A percentile compares a stretch with the other conserved stretches of the same genome.
Evolutionary conservation across 805 yeast genomes (phyloP).

Genomic region (Metschnikowia aberdeeniae): DNA sequence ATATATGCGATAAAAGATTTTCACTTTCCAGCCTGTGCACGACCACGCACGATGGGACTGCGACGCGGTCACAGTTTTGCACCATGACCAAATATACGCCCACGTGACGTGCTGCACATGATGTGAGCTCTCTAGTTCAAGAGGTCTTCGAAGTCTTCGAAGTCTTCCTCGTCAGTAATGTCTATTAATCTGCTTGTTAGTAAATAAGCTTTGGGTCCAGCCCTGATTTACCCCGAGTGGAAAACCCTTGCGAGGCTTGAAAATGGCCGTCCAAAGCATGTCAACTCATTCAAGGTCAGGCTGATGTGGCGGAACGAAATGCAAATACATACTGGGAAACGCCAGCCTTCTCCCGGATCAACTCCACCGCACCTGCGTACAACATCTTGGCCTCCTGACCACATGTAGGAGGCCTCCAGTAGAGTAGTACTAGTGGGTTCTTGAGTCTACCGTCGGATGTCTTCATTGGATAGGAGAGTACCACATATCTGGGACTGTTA

Average conservation of each 20-base stretch:
- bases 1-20: slow-evolving; percentile 20
- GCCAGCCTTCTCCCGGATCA: slow-evolving; percentile 73
- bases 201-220: slow-evolving; percentile 3
- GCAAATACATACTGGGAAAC: slow-evolving; percentile 48
- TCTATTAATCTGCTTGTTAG: slow-evolving; percentile 48
- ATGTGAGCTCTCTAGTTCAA: slow-evolving; percentile 3
- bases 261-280: no score
- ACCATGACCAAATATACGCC: slow-evolving; percentile 1
- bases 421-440: slow-evolving; percentile 73
- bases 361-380: slow-evolving; percentile 86
- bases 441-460: slow-evolving; percentile 67
- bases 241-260: no score
- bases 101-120: background rate
- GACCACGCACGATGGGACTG: background rate
- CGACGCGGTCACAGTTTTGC: slow-evolving; percentile 5
- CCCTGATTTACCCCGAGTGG: no score
- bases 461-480: slow-evolving; percentile 72
- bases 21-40: slow-evolving; percentile 12
- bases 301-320: background rate
- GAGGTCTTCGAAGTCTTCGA: slow-evolving; percentile 50
- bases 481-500: slow-evolving; percentile 69
- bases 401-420: slow-evolving; percentile 86
- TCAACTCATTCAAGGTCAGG: background rate
- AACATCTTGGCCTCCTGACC: slow-evolving; percentile 80
- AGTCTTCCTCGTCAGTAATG: slow-evolving; percentile 64